Percentiles rank a stretch among this genome's conserved stretches.
Conservation (phyloP, 2,329 filamentous ascomycete species). For the Xylaria arbuscula region DNA sequence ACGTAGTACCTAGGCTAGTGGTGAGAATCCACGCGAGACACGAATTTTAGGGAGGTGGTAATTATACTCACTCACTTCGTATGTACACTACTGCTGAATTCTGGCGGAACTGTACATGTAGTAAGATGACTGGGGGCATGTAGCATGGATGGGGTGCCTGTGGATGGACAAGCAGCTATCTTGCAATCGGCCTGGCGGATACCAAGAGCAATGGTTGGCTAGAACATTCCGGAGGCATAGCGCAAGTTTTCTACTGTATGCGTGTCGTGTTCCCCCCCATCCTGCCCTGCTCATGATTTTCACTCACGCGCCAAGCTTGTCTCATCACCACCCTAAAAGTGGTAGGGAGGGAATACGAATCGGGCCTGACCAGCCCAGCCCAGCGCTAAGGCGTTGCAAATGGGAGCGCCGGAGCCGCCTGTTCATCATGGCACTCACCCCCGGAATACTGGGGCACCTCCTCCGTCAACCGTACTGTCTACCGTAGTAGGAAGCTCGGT, state of each 20-base stretch:
- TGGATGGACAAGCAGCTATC: slow-evolving; percentile 14
- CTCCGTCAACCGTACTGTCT: slow-evolving; percentile 36
- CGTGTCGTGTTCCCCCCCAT: slow-evolving; percentile 5
- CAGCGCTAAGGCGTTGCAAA: slow-evolving; percentile 19
- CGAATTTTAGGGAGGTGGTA: slow-evolving; percentile 23
- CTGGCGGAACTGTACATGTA: slow-evolving; percentile 17
- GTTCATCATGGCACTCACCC: slow-evolving; percentile 24
- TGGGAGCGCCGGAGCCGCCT: slow-evolving; percentile 33
- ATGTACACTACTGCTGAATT: neutral
- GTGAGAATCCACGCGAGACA: slow-evolving; percentile 26
- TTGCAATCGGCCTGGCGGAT: slow-evolving; percentile 19
- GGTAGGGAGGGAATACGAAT: slow-evolving; percentile 24
- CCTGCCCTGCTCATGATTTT: slow-evolving; percentile 5
- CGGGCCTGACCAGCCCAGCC: slow-evolving; percentile 14
- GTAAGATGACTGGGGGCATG: slow-evolving; percentile 30
- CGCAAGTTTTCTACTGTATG: neutral
- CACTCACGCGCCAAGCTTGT: slow-evolving; percentile 18
- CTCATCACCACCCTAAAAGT: slow-evolving; percentile 10
- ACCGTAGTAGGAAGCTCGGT: slow-evolving; percentile 35
- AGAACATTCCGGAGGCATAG: slow-evolving; percentile 6
- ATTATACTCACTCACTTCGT: neutral
- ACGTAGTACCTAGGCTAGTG: slow-evolving; percentile 11
- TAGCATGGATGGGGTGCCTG: slow-evolving; percentile 19
- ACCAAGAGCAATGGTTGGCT: slow-evolving; percentile 22
- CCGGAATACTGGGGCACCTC: slow-evolving; percentile 37